Evolutionary conservation across 257 asterid genomes (phyloP).

Genomic region (Petunia secreta): DNA sequence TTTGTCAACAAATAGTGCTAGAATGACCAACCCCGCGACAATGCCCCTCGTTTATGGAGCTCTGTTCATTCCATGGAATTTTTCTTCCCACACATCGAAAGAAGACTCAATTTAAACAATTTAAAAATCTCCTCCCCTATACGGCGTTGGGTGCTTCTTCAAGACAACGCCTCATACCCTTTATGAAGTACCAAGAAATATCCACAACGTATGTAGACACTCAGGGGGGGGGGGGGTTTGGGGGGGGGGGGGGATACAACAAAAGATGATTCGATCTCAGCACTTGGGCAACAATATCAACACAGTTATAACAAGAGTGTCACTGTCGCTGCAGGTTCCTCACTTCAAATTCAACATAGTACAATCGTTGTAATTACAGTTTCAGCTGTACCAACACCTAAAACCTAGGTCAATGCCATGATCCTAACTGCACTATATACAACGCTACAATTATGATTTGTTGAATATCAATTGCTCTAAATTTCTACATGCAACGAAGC

Average conservation of each 20-base stretch:
- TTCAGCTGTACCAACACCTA: constrained; percentile 19
- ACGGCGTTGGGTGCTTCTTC: too few relatives aligned
- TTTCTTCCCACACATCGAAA: too few relatives aligned
- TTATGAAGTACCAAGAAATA: too few relatives aligned
- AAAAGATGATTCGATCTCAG: not conserved
- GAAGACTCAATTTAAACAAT: too few relatives aligned
- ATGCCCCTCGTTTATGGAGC: not conserved
- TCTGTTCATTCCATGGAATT: not conserved
- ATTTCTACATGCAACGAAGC: not conserved
- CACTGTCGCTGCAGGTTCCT: constrained; percentile 1
- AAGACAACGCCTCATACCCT: too few relatives aligned
- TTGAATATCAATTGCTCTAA: constrained; percentile 7
- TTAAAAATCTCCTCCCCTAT: too few relatives aligned
- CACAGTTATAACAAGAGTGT: not conserved
- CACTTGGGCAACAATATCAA: constrained; percentile 8
- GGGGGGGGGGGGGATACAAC: not conserved
- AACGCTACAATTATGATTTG: not conserved
- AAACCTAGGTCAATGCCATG: constrained; percentile 20
- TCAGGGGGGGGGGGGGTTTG: too few relatives aligned
- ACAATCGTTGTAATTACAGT: constrained; percentile 3
- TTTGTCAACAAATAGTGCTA: too few relatives aligned
- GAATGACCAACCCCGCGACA: too few relatives aligned
- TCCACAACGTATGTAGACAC: too few relatives aligned
- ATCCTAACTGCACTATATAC: constrained; percentile 23
- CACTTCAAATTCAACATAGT: constrained; percentile 14